phyloP scores from a whole-genome alignment of 768 basidiomycete genomes.

The Boletus edulis region DNA sequence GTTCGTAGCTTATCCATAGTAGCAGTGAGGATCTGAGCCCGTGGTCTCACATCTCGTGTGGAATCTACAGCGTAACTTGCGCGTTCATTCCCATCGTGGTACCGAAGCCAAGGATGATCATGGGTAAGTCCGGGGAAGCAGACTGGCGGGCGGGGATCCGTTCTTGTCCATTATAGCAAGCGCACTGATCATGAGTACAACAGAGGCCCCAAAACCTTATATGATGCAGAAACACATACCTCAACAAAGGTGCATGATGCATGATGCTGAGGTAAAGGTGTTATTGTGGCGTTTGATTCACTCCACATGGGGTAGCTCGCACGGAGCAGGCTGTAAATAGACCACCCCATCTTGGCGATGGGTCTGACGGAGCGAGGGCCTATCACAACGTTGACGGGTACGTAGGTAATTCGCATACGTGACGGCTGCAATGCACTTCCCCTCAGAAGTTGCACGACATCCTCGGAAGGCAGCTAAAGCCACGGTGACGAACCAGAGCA shows the following conservation, averaged over 20 bases:
- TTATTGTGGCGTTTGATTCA: background rate
- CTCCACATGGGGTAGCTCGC: constrained; percentile 9
- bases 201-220: constrained; percentile 53
- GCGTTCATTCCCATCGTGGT: too few relatives aligned
- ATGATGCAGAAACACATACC: constrained; percentile 15
- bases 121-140: too few relatives aligned
- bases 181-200: constrained; percentile 49
- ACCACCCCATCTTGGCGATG: constrained; percentile 41
- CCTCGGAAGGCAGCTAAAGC: constrained; percentile 61
- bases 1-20: constrained; percentile 52
- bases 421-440: constrained; percentile 48
- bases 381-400: constrained; percentile 55
- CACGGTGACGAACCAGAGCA: constrained; percentile 44
- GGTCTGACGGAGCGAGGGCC: constrained; percentile 50
- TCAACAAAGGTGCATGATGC: constrained; percentile 45
- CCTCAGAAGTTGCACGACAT: constrained; percentile 62
- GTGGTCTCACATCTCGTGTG: too few relatives aligned
- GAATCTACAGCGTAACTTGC: too few relatives aligned
- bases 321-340: constrained; percentile 60
- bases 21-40: too few relatives aligned
- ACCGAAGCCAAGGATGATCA: too few relatives aligned
- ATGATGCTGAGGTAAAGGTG: constrained; percentile 2
- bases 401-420: constrained; percentile 60
- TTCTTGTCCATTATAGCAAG: constrained; percentile 50
- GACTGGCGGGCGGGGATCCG: too few relatives aligned